Base-by-base conservation (phyloP, 306 rosid species). In the Vigna radiata region DNA sequence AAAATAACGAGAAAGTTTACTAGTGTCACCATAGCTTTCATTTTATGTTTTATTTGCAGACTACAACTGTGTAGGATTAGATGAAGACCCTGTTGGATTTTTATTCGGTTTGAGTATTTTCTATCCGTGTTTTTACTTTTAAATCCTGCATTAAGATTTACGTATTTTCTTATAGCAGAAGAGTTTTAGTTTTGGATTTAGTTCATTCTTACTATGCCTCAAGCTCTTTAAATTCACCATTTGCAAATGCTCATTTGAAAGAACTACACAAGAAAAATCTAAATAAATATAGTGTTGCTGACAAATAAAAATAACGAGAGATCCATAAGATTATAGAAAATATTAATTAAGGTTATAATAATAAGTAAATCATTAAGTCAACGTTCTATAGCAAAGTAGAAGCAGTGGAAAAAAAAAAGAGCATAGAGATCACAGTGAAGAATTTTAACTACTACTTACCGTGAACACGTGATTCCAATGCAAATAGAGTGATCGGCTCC, bases 361-460 rank as follows among this genome's bases (percentile, higher is more conserved):
- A 36, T 14, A 8, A 50, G 44, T 9, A 23, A 75, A 58, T n/a
- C 59, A 44, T 68, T 7, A 68, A 23, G n/a, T 44, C 49, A 48
- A 27, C 13, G 9, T 18, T 31, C 47, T 33, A 21, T 55, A 55
- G 15, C 16, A 21, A 55, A 21, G 17, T 25, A 15, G 43, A 29
- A 29, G 12, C 31, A 60, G 29, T 6, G 8, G 9, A 3, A 44
- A 29, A 60, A 44, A 29, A 60, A 29, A 7, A 6, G 27, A 3
- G 2, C 2, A 5, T 18, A 39, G 16, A 65, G 31, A 63, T 41
- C 15, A 72, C 31, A 79, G 15, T 50, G 66, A 55, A 49, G 13
- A 43, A 73, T 54, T 23, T 72, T 11, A 64, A 49, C 33, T 16
- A 55, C 21, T 12, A 4, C 76, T 80, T 80, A 80, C 80, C 80